Evolutionary conservation across 2,329 filamentous ascomycete genomes (phyloP).

Genomic region (Colletotrichum sp.): DNA sequence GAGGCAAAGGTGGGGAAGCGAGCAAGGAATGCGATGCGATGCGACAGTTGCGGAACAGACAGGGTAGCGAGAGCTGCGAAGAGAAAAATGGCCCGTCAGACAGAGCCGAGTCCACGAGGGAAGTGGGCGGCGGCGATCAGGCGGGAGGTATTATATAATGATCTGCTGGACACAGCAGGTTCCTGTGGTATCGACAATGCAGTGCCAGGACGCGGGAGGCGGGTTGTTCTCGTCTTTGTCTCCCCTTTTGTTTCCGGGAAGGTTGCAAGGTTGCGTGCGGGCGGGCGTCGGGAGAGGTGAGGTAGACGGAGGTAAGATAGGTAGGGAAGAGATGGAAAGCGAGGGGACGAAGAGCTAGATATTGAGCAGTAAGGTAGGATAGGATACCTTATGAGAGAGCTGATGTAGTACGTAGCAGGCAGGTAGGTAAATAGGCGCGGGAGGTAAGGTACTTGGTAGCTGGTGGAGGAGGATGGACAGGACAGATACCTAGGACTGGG

Average conservation of each 20-base stretch:
- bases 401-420: not conserved
- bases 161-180: not conserved
- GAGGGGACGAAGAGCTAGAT: not conserved
- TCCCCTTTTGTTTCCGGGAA: not conserved
- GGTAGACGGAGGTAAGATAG: not conserved
- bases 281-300: not conserved
- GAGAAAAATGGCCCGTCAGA: not conserved
- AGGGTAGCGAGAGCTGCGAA: constrained; percentile 9
- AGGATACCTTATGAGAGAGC: not conserved
- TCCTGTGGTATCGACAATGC: not conserved
- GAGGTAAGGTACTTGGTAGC: not conserved
- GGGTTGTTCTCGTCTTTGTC: constrained; percentile 8
- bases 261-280: not conserved
- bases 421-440: not conserved
- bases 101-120: not conserved
- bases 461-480: not conserved
- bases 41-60: constrained; percentile 22
- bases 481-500: not conserved
- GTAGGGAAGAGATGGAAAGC: not conserved
- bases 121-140: not conserved
- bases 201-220: not conserved
- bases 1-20: constrained; percentile 21
- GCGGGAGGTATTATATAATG: constrained; percentile 10
- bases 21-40: constrained; percentile 22
- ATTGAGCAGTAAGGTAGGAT: not conserved